Evolutionary conservation across 2,329 filamentous ascomycete genomes (phyloP), one percentile per base, ranked within the genome.

Genomic region (Pseudogymnoascus sp.): DNA sequence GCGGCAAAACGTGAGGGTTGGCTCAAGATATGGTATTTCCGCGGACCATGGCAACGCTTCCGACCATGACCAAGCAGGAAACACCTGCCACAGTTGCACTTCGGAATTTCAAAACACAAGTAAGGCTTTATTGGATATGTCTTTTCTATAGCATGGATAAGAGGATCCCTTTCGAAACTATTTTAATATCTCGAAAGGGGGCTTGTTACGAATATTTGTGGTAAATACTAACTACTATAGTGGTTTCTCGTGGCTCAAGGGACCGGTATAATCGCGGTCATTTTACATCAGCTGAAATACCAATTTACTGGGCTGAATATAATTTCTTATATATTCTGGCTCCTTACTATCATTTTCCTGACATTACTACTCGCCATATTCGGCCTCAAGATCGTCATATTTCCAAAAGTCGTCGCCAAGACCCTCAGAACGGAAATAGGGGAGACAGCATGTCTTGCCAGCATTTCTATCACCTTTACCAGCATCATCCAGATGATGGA

Each of bases 191-290:
- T 35, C 10, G 16, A 56, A 22, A 56, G 16, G 50, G 50, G 50
- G n/a, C 7, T 56, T 56, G 28, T 33, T 4, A 2, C 3, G 28
- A 35, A 19, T 56, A 56, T 56, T 56, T 35, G 10, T 8, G n/a
- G n/a, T 3, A 26, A 33, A 22, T 22, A 33, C 28, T 56, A 56
- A 22, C 50, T 11, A 22, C 8, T 19, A 56, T 19, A 71, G 66
- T 76, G 75, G 73, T 76, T 78, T 64, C 70, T 77, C 6, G 63
- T 77, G 26, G 72, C 76, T 0, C 75, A 77, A 67, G 75, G 75
- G 16, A 77, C 71, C 2, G 72, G 73, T 24, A 75, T 76, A 62
- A 65, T 75, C 6, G 70, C 73, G 12, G 66, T 76, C 6, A 68
- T 76, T 50, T 70, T 78, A 1, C 70, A 74, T 63, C 71, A 74